These are phyloP conservation scores for Rhynchosporium secalis DNA, from an alignment of 2,329 filamentous ascomycete species.

Conservation along the genomic window DNA sequence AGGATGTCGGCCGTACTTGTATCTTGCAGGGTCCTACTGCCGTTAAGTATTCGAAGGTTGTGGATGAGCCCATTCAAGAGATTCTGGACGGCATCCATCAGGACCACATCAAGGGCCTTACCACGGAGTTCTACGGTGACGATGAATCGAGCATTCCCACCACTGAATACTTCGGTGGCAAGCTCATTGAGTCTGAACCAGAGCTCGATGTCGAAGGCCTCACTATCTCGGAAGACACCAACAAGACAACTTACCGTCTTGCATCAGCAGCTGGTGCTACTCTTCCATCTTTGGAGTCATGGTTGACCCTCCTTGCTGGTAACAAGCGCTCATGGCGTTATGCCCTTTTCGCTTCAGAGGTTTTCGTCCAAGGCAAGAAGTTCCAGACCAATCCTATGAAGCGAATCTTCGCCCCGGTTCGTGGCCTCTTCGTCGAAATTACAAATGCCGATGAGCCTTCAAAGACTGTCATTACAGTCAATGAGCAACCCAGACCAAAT, in stretches of 20 bases:
- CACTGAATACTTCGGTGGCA: constrained; percentile 94
- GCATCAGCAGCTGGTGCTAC: constrained; percentile 71
- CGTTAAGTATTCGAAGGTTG: constrained; percentile 81
- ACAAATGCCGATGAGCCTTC: constrained; percentile 74
- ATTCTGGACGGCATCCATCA: constrained; percentile 91
- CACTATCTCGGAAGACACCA: constrained; percentile 73
- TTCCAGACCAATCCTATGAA: constrained; percentile 97
- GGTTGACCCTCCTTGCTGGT: constrained; percentile 86
- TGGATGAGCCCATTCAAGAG: constrained; percentile 92
- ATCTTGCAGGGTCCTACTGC: constrained; percentile 95
- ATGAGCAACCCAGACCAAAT: constrained; percentile 82
- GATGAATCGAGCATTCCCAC: constrained; percentile 75
- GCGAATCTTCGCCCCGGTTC: constrained; percentile 82
- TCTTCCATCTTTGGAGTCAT: constrained; percentile 77
- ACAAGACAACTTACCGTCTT: constrained; percentile 83
- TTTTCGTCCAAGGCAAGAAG: constrained; percentile 91
- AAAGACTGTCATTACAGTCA: constrained; percentile 82
- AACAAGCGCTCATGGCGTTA: constrained; percentile 88
- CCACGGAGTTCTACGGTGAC: constrained; percentile 75
- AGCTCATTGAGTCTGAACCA: constrained; percentile 69
- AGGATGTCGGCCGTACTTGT: constrained; percentile 94
- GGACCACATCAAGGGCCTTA: constrained; percentile 78
- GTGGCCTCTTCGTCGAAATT: constrained; percentile 89
- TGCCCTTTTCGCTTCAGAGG: constrained; percentile 89
- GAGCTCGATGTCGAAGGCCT: constrained; percentile 83